phyloP scores from a whole-genome alignment of 495 filamentous ascomycete species.

The Niebla homalea region DNA sequence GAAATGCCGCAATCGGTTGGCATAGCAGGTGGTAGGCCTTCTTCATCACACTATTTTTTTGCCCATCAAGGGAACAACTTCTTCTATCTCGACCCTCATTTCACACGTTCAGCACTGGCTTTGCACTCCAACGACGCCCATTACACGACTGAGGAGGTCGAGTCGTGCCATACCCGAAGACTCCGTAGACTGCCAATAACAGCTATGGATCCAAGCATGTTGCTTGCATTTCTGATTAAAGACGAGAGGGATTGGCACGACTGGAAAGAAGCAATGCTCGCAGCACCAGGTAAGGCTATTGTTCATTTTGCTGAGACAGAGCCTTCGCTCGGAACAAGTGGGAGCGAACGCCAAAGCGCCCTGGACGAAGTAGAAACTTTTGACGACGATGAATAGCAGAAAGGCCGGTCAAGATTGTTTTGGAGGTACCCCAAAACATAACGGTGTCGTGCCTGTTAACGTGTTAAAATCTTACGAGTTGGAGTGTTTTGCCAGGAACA shows the following conservation, averaged over 20 bases:
- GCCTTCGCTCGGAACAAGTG: conserved; percentile 36
- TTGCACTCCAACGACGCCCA: conserved; percentile 34
- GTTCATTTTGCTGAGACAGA: conserved; percentile 66
- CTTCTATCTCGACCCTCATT: conserved; percentile 94
- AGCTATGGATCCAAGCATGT: conserved; percentile 98
- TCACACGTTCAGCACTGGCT: conserved; percentile 55
- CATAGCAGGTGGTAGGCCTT: conserved; percentile 89
- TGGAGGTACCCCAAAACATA: conserved; percentile 8
- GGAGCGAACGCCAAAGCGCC: conserved; percentile 50
- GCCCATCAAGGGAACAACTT: conserved; percentile 80
- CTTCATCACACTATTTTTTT: conserved; percentile 91
- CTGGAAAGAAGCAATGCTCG: conserved; percentile 58
- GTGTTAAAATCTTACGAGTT: neutral
- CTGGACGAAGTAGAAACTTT: conserved; percentile 84
- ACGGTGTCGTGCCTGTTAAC: neutral
- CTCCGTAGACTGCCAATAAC: conserved; percentile 68
- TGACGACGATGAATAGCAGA: conserved; percentile 43
- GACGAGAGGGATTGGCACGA: conserved; percentile 71
- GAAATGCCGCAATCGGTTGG: conserved; percentile 84
- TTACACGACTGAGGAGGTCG: conserved; percentile 59
- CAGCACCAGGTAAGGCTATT: conserved; percentile 66
- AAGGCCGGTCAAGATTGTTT: too few species aligned
- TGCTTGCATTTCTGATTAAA: conserved; percentile 86
- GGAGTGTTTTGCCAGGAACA: neutral
- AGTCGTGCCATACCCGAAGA: conserved; percentile 76